Conservation (phyloP, 345 rosid species). For the Gossypium bickii region DNA sequence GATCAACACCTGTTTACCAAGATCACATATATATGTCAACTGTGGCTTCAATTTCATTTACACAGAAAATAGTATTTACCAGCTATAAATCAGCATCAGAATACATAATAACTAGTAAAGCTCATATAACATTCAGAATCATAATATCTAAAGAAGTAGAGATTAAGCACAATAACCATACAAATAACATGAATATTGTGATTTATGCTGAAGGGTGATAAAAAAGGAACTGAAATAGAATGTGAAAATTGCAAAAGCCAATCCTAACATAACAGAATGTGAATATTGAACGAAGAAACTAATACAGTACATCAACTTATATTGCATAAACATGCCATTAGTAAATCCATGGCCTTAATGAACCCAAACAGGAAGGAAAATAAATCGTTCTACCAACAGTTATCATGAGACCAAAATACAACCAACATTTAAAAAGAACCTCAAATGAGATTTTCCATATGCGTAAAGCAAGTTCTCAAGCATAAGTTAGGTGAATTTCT, state of each 20-base stretch:
- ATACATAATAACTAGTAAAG: background rate
- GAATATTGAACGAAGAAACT: background rate
- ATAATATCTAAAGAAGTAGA: background rate
- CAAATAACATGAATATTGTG: background rate
- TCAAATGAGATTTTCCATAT: background rate
- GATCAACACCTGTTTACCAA: constrained; percentile 58
- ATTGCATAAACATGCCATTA: background rate
- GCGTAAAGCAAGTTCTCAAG: constrained; percentile 7
- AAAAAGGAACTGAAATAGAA: background rate
- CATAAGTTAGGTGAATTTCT: background rate
- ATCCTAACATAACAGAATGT: background rate
- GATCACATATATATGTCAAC: constrained; percentile 2
- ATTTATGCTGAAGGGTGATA: background rate
- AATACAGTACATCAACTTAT: background rate
- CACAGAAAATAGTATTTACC: constrained; percentile 1
- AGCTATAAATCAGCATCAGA: background rate
- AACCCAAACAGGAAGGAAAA: constrained; percentile 1
- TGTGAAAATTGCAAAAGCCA: background rate
- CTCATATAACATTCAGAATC: background rate
- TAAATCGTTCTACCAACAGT: background rate
- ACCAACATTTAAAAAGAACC: background rate
- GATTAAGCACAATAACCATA: background rate
- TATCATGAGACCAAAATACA: background rate
- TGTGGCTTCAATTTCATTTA: background rate
- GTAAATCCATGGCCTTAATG: background rate